Base-by-base conservation (phyloP, 805 yeast genomes). In the Metschnikowia kofuensis region DNA sequence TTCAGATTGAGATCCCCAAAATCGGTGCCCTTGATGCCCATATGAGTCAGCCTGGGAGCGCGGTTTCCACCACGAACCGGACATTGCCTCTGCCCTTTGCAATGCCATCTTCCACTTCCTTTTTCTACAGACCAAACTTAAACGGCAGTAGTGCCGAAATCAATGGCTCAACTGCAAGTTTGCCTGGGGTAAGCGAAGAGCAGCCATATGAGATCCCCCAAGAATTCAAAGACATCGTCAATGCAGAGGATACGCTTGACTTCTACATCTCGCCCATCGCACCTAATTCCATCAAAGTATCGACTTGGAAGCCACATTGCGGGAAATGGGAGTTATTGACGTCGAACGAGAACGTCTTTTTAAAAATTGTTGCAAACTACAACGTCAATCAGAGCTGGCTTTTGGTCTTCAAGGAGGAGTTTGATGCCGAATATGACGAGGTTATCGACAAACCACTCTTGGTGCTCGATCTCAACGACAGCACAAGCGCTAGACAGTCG, bases 261-360 rank as follows among this genome's bases (percentile, higher is more conserved):
- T 67, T 66, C 54, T 73, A 60, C 55, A 65, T 73, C 11, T 60
- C 73, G 3, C 66, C 68, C 13, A 49, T 68, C 1, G 28, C 67
- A 1, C 67, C 75, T 7, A 66, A 68, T 50, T 55, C 70, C 6
- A 57, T 73, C 60, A 72, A 69, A 42, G 63, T 73, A 10, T 73
- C 77, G 13, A 68, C 65, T 50, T 73, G 78, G 78, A 73, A 70
- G 51, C 56, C 62, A 35, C 65, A 65, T 34, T 66, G 62, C 38
- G 78, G 76, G 2, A 72, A 71, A 48, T 73, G 77, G 77, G 77
- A 73, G 55, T 66, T 73, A 73, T 47, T 73, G 42, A 71, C 77
- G 0, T 55, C 66, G 10, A 64, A 60, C 45, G 74, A 70, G 35
- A 65, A 58, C 30, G 50, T 73, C 2, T 73, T 71, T 51, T 47